phyloP scores from a whole-genome alignment of 2,329 filamentous ascomycete genomes.

The Leptosphaerulina australis region DNA sequence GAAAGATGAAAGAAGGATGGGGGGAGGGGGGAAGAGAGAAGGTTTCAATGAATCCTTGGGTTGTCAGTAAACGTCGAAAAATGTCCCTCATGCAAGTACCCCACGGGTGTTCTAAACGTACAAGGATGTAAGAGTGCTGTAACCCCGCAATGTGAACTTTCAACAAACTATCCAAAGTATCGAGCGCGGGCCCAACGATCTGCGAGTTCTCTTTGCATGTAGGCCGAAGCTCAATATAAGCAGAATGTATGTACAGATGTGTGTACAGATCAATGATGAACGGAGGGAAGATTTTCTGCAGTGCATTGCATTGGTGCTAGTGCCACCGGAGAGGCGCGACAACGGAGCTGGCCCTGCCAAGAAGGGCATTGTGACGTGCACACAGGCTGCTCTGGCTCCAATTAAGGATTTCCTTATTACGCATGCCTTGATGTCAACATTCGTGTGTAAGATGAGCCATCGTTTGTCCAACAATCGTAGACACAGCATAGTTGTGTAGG shows the following conservation, averaged over 20 bases:
- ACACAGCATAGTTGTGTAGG: background rate
- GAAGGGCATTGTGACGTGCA: conserved; percentile 12
- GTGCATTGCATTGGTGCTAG: background rate
- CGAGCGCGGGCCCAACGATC: conserved; percentile 57
- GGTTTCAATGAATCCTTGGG: conserved; percentile 4
- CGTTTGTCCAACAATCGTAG: background rate
- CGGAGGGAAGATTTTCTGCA: conserved; percentile 29
- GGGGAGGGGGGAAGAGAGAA: conserved; percentile 5
- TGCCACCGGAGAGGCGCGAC: background rate
- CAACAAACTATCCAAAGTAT: conserved; percentile 51
- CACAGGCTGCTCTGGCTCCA: conserved; percentile 7
- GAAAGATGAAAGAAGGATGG: conserved; percentile 6
- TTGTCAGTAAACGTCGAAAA: conserved; percentile 5
- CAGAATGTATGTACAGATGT: background rate
- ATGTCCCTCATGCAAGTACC: conserved; percentile 22
- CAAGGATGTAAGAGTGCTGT: conserved; percentile 24
- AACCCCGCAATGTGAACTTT: conserved; percentile 22
- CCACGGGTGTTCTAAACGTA: conserved; percentile 30
- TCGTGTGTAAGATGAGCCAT: conserved; percentile 3
- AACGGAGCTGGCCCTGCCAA: conserved; percentile 23
- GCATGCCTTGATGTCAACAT: conserved; percentile 6
- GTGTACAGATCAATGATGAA: conserved; percentile 8
- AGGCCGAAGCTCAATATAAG: conserved; percentile 30
- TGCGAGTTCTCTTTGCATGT: conserved; percentile 61
- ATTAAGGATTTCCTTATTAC: background rate